Percentiles rank a stretch among this genome's conserved stretches.
These are phyloP conservation scores for Mrakiaceae sp. DNA, from an alignment of 1,284 basidiomycete species.

Conservation along the genomic window DNA sequence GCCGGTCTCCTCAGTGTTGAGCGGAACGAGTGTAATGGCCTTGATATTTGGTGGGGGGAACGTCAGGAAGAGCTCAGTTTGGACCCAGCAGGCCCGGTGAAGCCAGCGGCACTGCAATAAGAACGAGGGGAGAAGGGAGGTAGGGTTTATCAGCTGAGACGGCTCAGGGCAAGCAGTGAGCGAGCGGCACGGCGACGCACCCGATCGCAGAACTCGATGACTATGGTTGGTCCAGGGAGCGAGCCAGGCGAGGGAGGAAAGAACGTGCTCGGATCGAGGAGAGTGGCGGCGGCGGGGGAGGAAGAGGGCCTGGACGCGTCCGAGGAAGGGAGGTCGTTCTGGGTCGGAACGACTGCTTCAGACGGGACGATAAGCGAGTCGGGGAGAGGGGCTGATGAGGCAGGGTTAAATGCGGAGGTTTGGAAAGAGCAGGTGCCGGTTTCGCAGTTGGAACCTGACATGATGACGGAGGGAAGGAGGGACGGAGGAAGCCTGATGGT, in stretches of 20 bases:
- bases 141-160: too few species aligned
- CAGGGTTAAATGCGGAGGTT: too few species aligned
- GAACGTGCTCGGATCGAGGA: constrained; percentile 47
- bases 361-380: too few species aligned
- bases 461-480: too few species aligned
- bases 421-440: too few species aligned
- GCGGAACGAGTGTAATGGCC: constrained; percentile 58
- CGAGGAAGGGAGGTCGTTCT: too few species aligned
- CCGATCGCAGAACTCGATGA: constrained; percentile 79
- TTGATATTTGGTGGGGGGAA: constrained; percentile 63
- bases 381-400: too few species aligned
- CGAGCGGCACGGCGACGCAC: constrained; percentile 40
- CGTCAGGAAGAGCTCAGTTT: constrained; percentile 77
- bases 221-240: constrained; percentile 30
- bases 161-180: constrained; percentile 1
- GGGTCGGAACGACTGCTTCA: too few species aligned
- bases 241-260: constrained; percentile 47
- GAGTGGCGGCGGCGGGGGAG: neutral
- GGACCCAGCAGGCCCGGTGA: constrained; percentile 74
- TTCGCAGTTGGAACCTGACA: too few species aligned
- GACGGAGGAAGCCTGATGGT: too few species aligned
- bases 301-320: too few species aligned
- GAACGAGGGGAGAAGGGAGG: constrained; percentile 13
- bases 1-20: constrained; percentile 65
- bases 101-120: constrained; percentile 39